These are phyloP conservation scores for Pseudofabraea citricarpa DNA, from an alignment of 2,329 filamentous ascomycete species.

Conservation along the genomic window DNA sequence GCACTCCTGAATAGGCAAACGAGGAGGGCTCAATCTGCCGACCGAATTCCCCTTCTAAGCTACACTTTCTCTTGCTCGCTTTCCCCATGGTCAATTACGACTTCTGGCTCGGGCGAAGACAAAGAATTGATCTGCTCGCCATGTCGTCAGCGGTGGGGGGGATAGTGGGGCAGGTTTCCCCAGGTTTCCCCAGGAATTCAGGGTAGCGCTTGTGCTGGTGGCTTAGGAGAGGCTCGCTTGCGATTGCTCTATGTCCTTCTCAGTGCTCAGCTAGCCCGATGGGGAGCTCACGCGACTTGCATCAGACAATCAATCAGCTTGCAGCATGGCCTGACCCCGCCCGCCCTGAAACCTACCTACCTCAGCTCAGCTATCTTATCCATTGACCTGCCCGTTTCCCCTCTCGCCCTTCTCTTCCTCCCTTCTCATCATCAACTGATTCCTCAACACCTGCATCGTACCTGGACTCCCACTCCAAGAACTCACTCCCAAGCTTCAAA, in stretches of 20 bases:
- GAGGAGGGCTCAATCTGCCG: background rate
- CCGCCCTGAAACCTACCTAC: background rate
- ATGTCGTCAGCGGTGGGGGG: background rate
- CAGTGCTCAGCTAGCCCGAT: background rate
- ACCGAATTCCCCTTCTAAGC: no score
- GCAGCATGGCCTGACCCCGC: conserved; percentile 1
- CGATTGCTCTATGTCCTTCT: background rate
- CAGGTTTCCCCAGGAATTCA: conserved; percentile 1
- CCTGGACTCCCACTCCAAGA: conserved; percentile 10
- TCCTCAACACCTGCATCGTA: conserved; percentile 12
- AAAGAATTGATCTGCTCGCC: no score
- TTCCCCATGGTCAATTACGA: background rate
- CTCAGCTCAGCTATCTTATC: background rate
- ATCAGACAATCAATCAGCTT: background rate
- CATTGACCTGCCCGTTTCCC: no score
- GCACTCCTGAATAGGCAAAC: background rate
- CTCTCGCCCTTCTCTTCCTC: background rate
- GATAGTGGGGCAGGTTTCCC: conserved; percentile 1
- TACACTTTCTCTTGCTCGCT: no score
- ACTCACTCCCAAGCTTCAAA: conserved; percentile 3
- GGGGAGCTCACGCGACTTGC: conserved; percentile 2
- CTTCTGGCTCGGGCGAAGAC: background rate
- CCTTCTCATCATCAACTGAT: background rate
- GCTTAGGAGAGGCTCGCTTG: background rate
- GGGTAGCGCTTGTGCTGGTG: background rate